Evolutionary conservation across 441 rosid genomes (phyloP), one percentile per base, ranked within the genome.

Genomic region (Breynia disticha): DNA sequence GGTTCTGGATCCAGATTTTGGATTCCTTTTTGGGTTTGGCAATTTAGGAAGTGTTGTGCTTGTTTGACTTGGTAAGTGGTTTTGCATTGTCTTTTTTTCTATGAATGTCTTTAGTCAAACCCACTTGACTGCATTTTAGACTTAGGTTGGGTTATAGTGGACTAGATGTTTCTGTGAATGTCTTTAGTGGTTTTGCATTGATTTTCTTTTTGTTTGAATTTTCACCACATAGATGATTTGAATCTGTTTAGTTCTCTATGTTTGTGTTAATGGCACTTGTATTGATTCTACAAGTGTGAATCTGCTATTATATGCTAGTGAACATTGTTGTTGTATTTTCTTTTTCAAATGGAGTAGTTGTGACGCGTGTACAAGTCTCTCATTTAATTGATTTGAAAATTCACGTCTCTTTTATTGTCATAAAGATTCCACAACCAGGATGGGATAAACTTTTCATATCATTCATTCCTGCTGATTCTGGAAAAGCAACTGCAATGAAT

Each of bases 371-470:
- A n/a, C n/a, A n/a, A n/a, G n/a, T n/a, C n/a, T n/a, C n/a, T n/a
- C n/a, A n/a, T n/a, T n/a, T n/a, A n/a, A n/a, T n/a, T n/a, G n/a
- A n/a, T n/a, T n/a, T n/a, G n/a, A n/a, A n/a, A n/a, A n/a, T n/a
- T 18, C 9, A 16, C 32, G 7, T 61, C 48, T 69, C 18, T 56
- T 57, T 53, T 35, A 57, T 32, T 19, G 50, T 35, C 19, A 48
- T 60, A 19, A 73, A 89, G 97, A 73, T 94, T 73, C 96, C 96
- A 50, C 94, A 68, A 68, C 69, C 79, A 46, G 99, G 99, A 79
- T 94, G 99, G 99, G 99, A 94, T 76, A 94, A 87, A 64, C 84
- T 94, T 24, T 83, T 85, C 68, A 81, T 94, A 77, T 85, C 99
- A 21, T 82, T 87, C 64, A 76, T 85, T 66, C 91, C 99, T 41